Percentiles rank a stretch among this genome's conserved stretches.
Conservation (phyloP, 2,329 filamentous ascomycete genomes). For the Aplosporella prunicola region DNA sequence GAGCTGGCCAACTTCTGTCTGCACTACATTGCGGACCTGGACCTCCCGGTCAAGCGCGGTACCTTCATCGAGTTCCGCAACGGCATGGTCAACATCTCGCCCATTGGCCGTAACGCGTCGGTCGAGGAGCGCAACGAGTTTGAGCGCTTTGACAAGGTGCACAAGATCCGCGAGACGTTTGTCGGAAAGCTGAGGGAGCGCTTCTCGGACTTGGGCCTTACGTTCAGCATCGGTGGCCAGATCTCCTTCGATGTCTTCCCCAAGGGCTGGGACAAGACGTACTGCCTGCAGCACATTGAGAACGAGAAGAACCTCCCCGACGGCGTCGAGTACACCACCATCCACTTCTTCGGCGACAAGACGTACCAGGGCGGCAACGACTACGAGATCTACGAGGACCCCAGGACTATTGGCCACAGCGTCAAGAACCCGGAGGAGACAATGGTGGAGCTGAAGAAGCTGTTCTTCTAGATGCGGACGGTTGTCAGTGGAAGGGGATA, state of each 20-base stretch:
- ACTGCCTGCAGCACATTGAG: slow-evolving; percentile 83
- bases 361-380: slow-evolving; percentile 85
- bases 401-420: slow-evolving; percentile 73
- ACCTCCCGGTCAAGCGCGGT: slow-evolving; percentile 72
- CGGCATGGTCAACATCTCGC: slow-evolving; percentile 82
- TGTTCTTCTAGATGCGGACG: too few species aligned
- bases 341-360: slow-evolving; percentile 99
- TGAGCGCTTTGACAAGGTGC: slow-evolving; percentile 67
- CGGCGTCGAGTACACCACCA: slow-evolving; percentile 69
- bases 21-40: slow-evolving; percentile 75
- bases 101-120: slow-evolving; percentile 78
- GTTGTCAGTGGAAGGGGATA: too few species aligned
- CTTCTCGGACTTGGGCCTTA: slow-evolving; percentile 76
- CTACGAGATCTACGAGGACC: slow-evolving; percentile 82
- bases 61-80: slow-evolving; percentile 85
- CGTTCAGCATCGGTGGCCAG: slow-evolving; percentile 91
- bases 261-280: slow-evolving; percentile 96
- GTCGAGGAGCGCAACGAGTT: slow-evolving; percentile 73
- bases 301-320: slow-evolving; percentile 57
- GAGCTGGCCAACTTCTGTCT: slow-evolving; percentile 65
- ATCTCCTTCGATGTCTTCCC: slow-evolving; percentile 99
- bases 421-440: slow-evolving; percentile 79
- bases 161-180: slow-evolving; percentile 67
- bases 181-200: slow-evolving; percentile 67
- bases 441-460: slow-evolving; percentile 64